Conservation (phyloP, 2,329 filamentous ascomycete genomes). For the Sclerotinia trifoliorum region DNA sequence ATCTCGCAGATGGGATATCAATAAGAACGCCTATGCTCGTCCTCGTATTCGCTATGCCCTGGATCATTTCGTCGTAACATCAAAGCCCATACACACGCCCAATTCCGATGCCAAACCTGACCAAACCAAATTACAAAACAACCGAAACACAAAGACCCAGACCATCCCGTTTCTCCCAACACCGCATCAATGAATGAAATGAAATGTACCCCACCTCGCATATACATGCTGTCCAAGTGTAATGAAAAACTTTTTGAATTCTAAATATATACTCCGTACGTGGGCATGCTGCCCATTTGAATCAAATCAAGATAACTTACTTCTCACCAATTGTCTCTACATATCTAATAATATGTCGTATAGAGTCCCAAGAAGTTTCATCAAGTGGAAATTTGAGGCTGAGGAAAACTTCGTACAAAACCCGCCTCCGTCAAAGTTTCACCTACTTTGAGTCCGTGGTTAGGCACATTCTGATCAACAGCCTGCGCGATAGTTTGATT, state of each 20-base stretch:
- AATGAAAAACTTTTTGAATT: slow-evolving; percentile 7
- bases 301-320: background rate
- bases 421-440: slow-evolving; percentile 18
- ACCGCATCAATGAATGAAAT: slow-evolving; percentile 1
- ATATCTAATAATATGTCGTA: background rate
- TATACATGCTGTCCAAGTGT: slow-evolving; percentile 1
- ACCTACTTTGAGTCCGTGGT: slow-evolving; percentile 11
- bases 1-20: slow-evolving; percentile 17
- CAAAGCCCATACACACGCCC: background rate
- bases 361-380: background rate
- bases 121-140: background rate
- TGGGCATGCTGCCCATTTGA: background rate
- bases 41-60: background rate
- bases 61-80: slow-evolving; percentile 9
- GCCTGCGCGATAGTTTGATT: slow-evolving; percentile 8
- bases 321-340: background rate
- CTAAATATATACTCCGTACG: slow-evolving; percentile 3
- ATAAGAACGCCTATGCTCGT: slow-evolving; percentile 2
- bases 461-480: slow-evolving; percentile 7
- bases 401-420: slow-evolving; percentile 17
- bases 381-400: slow-evolving; percentile 10
- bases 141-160: slow-evolving; percentile 6
- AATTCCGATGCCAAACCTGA: background rate
- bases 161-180: slow-evolving; percentile 5
- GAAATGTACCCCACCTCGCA: background rate